phyloP scores from a whole-genome alignment of 2,329 filamentous ascomycete genomes.

The Alternaria sp. region DNA sequence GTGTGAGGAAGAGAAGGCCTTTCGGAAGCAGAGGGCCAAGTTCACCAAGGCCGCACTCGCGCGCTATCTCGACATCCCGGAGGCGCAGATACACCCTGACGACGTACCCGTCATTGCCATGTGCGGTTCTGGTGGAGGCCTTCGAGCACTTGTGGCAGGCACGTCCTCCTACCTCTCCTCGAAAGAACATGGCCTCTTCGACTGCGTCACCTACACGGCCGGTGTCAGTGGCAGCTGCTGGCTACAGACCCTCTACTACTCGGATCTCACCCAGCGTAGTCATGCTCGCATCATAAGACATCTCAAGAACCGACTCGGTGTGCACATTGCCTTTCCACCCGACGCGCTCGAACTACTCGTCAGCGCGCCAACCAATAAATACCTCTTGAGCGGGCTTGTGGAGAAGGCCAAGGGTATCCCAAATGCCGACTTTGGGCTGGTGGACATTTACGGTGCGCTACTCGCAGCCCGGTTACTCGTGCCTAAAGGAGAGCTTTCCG shows the following conservation, averaged over 20 bases:
- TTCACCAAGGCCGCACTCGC: slow-evolving; percentile 78
- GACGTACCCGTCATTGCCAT: slow-evolving; percentile 94
- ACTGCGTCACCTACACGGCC: slow-evolving; percentile 93
- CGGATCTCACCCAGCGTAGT: slow-evolving; percentile 74
- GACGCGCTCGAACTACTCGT: slow-evolving; percentile 80
- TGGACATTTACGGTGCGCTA: slow-evolving; percentile 90
- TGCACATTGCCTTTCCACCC: slow-evolving; percentile 93
- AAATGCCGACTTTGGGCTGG: slow-evolving; percentile 82
- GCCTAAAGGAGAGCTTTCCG: slow-evolving; percentile 80
- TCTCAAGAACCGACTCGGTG: slow-evolving; percentile 80
- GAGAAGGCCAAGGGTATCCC: slow-evolving; percentile 89
- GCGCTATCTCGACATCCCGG: slow-evolving; percentile 79
- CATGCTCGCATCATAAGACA: slow-evolving; percentile 80
- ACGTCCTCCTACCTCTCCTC: slow-evolving; percentile 86
- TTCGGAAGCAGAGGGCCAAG: slow-evolving; percentile 71
- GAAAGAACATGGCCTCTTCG: slow-evolving; percentile 86
- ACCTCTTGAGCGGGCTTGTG: slow-evolving; percentile 83
- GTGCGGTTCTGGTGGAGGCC: slow-evolving; percentile 90
- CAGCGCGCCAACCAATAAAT: slow-evolving; percentile 92
- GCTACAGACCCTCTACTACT: slow-evolving; percentile 88
- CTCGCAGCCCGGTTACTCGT: slow-evolving; percentile 85
- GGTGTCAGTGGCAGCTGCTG: slow-evolving; percentile 97
- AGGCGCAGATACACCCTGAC: slow-evolving; percentile 85
- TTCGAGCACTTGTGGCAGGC: slow-evolving; percentile 89
- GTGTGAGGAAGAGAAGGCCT: slow-evolving; percentile 83